Evolutionary conservation across 225 moss, liverwort and hornwort species (phyloP), one percentile per base, ranked within the genome.

Genomic region (Asterella californica): DNA sequence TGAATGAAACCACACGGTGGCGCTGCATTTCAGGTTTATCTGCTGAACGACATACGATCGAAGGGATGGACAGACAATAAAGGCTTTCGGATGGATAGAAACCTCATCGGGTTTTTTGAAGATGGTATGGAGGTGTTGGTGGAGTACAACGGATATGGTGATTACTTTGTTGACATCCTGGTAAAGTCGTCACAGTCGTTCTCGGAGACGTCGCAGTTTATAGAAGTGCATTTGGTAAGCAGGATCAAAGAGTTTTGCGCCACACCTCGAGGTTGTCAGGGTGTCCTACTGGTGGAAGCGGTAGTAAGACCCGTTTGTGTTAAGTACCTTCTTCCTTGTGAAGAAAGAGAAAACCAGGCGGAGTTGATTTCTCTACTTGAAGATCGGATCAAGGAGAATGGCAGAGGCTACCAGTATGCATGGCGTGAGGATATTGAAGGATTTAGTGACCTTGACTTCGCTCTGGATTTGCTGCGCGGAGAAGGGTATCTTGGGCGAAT

Each of bases 51-150:
- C 54, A 82, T 92, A 49, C 30, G 50, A 17, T 24, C 29, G 32
- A 38, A 59, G 10, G 45, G 45, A 6, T 82, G 82, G 82, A 61
- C 59, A 11, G 21, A 72, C 42, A 70, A 77, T 55, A 63, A 25
- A 24, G 76, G 80, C 81, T 76, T 86, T 78, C 30, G 64, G 83
- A 57, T 76, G 48, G 45, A 84, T 81, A 38, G 65, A 81, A 88
- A 90, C 69, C 87, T 87, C 25, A 84, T 94, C 24, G 80, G 82
- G 5, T 89, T 88, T 65, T 81, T 86, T 8, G 85, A 83, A 57
- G 88, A 91, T 76, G 91, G 93, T 19, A 81, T 88, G 63, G 90
- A 94, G 78, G 88, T 92, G 78, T 74, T 90, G 45, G 86, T 94
- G 29, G 91, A 94, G 77, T 94, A 90, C 67, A 85, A 86, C 34